Conservation (phyloP, 148 eudicot species). For the Cornus kousa region DNA sequence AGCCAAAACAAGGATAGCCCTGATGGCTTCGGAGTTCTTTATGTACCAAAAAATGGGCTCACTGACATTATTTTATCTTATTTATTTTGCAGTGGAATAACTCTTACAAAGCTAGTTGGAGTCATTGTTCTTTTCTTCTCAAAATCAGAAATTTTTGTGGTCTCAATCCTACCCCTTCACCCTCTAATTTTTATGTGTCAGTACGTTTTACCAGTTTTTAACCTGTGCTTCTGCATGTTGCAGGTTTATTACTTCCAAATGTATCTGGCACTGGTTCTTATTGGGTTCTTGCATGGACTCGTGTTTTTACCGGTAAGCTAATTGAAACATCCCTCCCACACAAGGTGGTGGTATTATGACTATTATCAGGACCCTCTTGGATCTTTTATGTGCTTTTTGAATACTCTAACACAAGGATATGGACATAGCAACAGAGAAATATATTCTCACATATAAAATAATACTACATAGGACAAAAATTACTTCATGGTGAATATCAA, state of each 20-base stretch:
- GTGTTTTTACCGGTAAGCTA: conserved; percentile 65
- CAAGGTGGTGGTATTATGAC: too few relatives aligned
- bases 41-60: neutral
- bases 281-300: conserved; percentile 73
- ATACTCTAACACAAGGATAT: too few relatives aligned
- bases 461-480: too few relatives aligned
- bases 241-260: conserved; percentile 82
- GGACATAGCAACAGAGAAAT: too few relatives aligned
- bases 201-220: neutral
- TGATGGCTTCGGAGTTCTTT: neutral
- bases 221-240: neutral
- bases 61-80: conserved; percentile 2
- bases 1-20: neutral
- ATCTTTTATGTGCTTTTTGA: too few relatives aligned
- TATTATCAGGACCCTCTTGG: too few relatives aligned
- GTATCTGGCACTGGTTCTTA: conserved; percentile 65
- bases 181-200: conserved; percentile 5
- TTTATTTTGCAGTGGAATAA: conserved; percentile 54
- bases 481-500: too few relatives aligned
- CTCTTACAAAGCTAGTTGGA: conserved; percentile 70
- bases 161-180: conserved; percentile 16
- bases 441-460: too few relatives aligned
- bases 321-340: neutral
- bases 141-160: conserved; percentile 76
- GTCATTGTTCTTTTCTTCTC: conserved; percentile 66